Evolutionary conservation across 768 basidiomycete genomes (phyloP).

Genomic region (Pleurotus platypus): DNA sequence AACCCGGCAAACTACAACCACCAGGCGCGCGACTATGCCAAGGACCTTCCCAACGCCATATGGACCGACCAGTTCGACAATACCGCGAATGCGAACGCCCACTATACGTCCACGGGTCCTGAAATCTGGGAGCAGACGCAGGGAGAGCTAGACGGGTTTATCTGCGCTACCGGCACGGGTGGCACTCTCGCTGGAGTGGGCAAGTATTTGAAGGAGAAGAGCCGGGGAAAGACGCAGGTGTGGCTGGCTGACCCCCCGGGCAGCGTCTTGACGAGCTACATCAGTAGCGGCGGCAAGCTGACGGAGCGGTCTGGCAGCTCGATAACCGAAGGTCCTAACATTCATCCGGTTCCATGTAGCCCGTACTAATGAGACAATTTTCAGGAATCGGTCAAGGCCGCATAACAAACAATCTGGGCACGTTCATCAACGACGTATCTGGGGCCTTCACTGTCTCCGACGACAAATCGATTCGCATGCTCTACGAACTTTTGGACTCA

Average conservation of each 20-base stretch:
- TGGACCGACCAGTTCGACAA: conserved; percentile 99
- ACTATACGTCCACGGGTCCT: conserved; percentile 89
- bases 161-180: conserved; percentile 93
- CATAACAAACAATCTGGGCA: conserved; percentile 86
- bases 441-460: conserved; percentile 89
- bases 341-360: neutral
- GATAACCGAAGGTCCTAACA: conserved; percentile 77
- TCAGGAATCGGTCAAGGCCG: conserved; percentile 96
- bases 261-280: conserved; percentile 81
- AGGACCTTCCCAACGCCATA: conserved; percentile 69
- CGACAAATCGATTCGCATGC: conserved; percentile 86
- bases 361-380: neutral
- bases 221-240: conserved; percentile 71
- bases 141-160: conserved; percentile 83
- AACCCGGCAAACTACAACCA: conserved; percentile 97
- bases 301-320: conserved; percentile 79
- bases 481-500: conserved; percentile 87
- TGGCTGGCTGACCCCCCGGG: conserved; percentile 99
- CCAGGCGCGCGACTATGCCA: conserved; percentile 88
- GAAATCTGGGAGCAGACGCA: conserved; percentile 93
- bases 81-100: conserved; percentile 82
- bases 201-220: conserved; percentile 80
- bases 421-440: conserved; percentile 71
- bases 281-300: conserved; percentile 76
- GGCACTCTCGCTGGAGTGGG: conserved; percentile 93